A percentile compares a stretch with the other conserved stretches of the same genome.
Conservation (phyloP, 2,329 filamentous ascomycete genomes). For the Penicillium thymicola region DNA sequence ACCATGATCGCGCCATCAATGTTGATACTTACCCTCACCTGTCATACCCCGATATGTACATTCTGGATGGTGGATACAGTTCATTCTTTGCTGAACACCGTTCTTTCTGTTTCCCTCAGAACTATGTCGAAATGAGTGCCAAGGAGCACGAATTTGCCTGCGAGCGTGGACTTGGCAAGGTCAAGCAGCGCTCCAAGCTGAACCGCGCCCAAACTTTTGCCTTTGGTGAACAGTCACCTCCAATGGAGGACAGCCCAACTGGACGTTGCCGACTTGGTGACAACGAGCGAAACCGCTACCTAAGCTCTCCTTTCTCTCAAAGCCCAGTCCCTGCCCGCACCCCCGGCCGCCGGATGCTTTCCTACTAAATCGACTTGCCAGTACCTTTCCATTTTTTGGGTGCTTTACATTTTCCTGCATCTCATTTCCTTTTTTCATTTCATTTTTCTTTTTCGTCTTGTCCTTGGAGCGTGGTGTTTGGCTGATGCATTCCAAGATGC, state of each 20-base stretch:
- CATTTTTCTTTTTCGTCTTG: slow-evolving; percentile 14
- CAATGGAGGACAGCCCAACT: slow-evolving; percentile 63
- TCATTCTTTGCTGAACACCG: slow-evolving; percentile 81
- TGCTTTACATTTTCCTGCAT: slow-evolving; percentile 9
- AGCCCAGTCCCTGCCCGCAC: slow-evolving; percentile 35
- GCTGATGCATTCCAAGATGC: slow-evolving; percentile 13
- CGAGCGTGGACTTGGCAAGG: slow-evolving; percentile 88
- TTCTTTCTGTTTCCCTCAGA: slow-evolving; percentile 82
- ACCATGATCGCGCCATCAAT: slow-evolving; percentile 82
- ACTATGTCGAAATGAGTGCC: slow-evolving; percentile 94
- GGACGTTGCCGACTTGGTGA: slow-evolving; percentile 41
- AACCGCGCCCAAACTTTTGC: slow-evolving; percentile 90
- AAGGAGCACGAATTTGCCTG: slow-evolving; percentile 89
- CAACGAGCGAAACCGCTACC: slow-evolving; percentile 30
- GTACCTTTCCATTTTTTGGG: background rate
- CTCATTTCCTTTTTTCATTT: background rate
- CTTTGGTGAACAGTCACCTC: slow-evolving; percentile 70
- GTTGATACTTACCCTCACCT: slow-evolving; percentile 80
- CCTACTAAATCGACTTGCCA: slow-evolving; percentile 30
- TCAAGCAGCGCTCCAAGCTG: slow-evolving; percentile 84
- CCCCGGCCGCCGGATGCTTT: slow-evolving; percentile 45
- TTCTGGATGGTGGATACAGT: slow-evolving; percentile 94
- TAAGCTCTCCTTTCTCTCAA: slow-evolving; percentile 38
- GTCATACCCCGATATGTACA: slow-evolving; percentile 96
- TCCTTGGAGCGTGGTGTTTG: slow-evolving; percentile 26